Evolutionary conservation across 2,329 filamentous ascomycete species (phyloP).

Genomic region (Bipolaris bicolor): DNA sequence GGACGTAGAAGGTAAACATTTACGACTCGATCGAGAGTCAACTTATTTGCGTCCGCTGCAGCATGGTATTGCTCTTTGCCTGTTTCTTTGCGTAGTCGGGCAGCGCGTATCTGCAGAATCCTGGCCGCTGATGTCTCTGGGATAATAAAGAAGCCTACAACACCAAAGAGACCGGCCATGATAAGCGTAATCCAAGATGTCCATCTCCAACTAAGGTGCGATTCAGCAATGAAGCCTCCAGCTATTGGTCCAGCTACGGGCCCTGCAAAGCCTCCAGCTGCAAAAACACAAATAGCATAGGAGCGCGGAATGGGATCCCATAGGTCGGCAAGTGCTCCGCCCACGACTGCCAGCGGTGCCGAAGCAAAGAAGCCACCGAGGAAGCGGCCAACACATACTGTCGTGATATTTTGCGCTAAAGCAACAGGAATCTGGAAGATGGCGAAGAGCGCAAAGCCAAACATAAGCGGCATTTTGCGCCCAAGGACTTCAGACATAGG

Average conservation of each 20-base stretch:
- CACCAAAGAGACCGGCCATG: slow-evolving; percentile 39
- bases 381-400: slow-evolving; percentile 59
- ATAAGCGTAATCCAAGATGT: slow-evolving; percentile 48
- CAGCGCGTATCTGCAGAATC: slow-evolving; percentile 41
- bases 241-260: slow-evolving; percentile 57
- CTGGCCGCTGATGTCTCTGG: slow-evolving; percentile 41
- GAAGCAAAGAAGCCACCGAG: slow-evolving; percentile 60
- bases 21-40: slow-evolving; percentile 65
- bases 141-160: slow-evolving; percentile 30
- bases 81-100: slow-evolving; percentile 39
- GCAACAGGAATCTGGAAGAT: slow-evolving; percentile 51
- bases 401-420: slow-evolving; percentile 56
- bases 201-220: slow-evolving; percentile 46
- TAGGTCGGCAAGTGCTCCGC: slow-evolving; percentile 45
- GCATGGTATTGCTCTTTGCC: slow-evolving; percentile 49
- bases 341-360: slow-evolving; percentile 44
- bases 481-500: slow-evolving; percentile 61
- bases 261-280: slow-evolving; percentile 44
- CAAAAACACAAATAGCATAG: slow-evolving; percentile 47
- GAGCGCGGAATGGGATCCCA: slow-evolving; percentile 46
- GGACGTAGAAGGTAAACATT: slow-evolving; percentile 72
- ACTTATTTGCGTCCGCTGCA: slow-evolving; percentile 62
- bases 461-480: slow-evolving; percentile 45
- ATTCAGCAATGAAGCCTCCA: slow-evolving; percentile 45
- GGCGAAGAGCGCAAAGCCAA: slow-evolving; percentile 45